A percentile compares a stretch with the other conserved stretches of the same genome.
phyloP scores from a whole-genome alignment of 1,284 basidiomycete species.

The Rhodotorula glutinis region DNA sequence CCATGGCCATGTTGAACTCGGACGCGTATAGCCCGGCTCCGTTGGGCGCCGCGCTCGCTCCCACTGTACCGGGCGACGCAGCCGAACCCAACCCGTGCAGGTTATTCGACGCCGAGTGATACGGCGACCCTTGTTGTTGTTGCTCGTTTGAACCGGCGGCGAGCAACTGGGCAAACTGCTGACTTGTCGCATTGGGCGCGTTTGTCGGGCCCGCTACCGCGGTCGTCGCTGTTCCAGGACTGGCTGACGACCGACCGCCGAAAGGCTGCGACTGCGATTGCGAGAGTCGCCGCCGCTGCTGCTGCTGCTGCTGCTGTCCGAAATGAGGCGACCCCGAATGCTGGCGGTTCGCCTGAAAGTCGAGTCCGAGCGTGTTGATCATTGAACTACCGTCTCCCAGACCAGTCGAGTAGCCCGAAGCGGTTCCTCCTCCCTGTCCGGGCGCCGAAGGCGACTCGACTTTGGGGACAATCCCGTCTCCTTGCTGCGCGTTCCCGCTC shows the following conservation, averaged over 20 bases:
- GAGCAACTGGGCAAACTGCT: background rate
- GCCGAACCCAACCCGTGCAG: background rate
- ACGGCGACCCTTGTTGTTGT: background rate
- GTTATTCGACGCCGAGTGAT: background rate
- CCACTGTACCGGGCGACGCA: background rate
- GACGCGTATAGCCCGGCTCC: slow-evolving; percentile 2
- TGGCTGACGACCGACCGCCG: background rate
- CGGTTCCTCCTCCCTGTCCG: background rate
- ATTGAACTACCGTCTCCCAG: background rate
- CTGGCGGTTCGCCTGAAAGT: too few species aligned
- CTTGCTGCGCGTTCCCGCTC: background rate
- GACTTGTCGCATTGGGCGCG: background rate
- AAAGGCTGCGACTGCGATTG: too few species aligned
- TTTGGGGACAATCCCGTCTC: background rate
- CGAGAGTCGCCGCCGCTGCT: too few species aligned
- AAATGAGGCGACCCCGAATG: background rate
- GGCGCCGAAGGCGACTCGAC: background rate
- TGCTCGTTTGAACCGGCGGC: background rate
- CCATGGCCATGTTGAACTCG: slow-evolving; percentile 40
- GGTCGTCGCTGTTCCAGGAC: background rate
- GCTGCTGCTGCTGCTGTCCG: background rate
- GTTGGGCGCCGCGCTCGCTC: too few species aligned
- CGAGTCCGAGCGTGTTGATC: slow-evolving; percentile 26
- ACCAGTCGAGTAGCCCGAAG: background rate
- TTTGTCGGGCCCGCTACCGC: background rate